phyloP scores from a whole-genome alignment of 768 basidiomycete species.

The Mycena kentingensis region DNA sequence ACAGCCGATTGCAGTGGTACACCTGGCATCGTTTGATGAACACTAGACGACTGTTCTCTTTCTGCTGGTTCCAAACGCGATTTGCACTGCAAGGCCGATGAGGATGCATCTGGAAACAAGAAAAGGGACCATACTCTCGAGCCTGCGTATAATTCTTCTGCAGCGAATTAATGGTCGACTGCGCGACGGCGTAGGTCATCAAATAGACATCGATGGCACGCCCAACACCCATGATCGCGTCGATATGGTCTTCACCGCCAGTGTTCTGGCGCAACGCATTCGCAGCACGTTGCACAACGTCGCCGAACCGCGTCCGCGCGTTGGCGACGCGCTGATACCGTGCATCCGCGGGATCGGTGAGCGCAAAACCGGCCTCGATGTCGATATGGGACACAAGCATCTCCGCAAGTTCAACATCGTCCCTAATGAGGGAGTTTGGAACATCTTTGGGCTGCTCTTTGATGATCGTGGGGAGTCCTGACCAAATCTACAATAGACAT shows the following conservation, averaged over 20 bases:
- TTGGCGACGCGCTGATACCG: slow-evolving; percentile 63
- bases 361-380: slow-evolving; percentile 72
- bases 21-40: slow-evolving; percentile 78
- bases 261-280: slow-evolving; percentile 59
- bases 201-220: slow-evolving; percentile 77
- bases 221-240: slow-evolving; percentile 74
- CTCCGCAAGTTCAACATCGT: slow-evolving; percentile 65
- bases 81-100: slow-evolving; percentile 47
- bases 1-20: slow-evolving; percentile 74
- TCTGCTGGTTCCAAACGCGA: slow-evolving; percentile 70
- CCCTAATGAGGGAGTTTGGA: slow-evolving; percentile 57
- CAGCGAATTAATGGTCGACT: slow-evolving; percentile 58
- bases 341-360: slow-evolving; percentile 72
- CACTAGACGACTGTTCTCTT: slow-evolving; percentile 72
- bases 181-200: slow-evolving; percentile 66
- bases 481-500: slow-evolving; percentile 47
- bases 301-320: slow-evolving; percentile 66
- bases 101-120: not conserved
- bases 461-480: slow-evolving; percentile 71
- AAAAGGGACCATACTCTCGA: slow-evolving; percentile 51
- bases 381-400: slow-evolving; percentile 67
- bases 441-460: slow-evolving; percentile 60
- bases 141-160: slow-evolving; percentile 69
- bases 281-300: slow-evolving; percentile 68
- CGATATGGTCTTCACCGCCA: slow-evolving; percentile 80